Percentiles rank a stretch among this genome's conserved stretches.
Evolutionary conservation across 2,329 filamentous ascomycete species (phyloP).

Genomic region (Alternaria incomplexa): DNA sequence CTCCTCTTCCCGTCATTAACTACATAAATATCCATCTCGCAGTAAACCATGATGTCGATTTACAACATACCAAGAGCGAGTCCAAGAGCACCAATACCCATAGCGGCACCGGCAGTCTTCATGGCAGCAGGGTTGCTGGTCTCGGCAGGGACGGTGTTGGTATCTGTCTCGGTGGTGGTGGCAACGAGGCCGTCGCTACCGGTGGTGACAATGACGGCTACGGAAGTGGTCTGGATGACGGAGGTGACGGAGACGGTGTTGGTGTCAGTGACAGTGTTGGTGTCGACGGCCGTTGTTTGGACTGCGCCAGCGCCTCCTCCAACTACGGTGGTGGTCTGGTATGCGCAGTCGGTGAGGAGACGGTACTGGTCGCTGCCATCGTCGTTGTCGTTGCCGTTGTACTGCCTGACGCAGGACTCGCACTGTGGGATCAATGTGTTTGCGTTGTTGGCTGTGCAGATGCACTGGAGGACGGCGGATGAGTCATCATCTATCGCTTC

Average conservation of each 20-base stretch:
- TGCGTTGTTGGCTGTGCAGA: conserved; percentile 36
- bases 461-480: conserved; percentile 30
- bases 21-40: neutral
- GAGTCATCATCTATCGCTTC: conserved; percentile 22
- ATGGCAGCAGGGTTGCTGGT: conserved; percentile 16
- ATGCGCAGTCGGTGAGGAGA: neutral
- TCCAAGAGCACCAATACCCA: conserved; percentile 27
- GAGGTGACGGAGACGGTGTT: neutral
- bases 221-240: neutral
- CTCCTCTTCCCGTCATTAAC: neutral
- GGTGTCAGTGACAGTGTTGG: neutral
- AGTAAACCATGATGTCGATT: neutral
- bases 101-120: conserved; percentile 23
- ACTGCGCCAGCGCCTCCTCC: neutral
- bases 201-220: conserved; percentile 1
- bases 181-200: conserved; percentile 10
- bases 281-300: neutral
- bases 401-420: conserved; percentile 38
- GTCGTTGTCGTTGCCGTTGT: conserved; percentile 24
- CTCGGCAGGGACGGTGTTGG: neutral
- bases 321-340: neutral
- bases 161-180: neutral
- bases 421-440: conserved; percentile 34
- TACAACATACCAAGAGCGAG: conserved; percentile 29
- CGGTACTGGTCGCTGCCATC: conserved; percentile 1